These are phyloP conservation scores for Schoenoplectus tabernaemontani DNA, from an alignment of 202 grass and related monocot species.

Conservation along the genomic window DNA sequence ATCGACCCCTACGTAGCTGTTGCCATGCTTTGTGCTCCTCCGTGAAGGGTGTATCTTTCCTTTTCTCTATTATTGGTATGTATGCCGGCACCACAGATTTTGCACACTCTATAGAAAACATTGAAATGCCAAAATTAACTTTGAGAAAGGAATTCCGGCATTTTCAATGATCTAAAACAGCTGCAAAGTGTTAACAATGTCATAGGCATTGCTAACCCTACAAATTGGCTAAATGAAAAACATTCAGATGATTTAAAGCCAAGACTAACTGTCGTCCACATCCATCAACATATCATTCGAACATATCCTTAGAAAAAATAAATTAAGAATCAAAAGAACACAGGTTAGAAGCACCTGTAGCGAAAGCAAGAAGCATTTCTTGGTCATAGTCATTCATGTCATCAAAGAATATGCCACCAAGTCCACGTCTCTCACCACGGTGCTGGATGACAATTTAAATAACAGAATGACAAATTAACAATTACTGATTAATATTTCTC, in stretches of 20 bases:
- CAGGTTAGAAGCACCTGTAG: constrained; percentile 45
- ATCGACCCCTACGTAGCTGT: constrained; percentile 83
- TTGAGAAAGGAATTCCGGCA: background rate
- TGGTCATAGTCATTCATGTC: constrained; percentile 91
- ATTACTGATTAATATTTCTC: background rate
- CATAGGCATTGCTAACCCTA: background rate
- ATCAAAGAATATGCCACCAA: constrained; percentile 99
- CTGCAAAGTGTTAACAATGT: background rate
- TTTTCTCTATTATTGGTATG: constrained; percentile 74
- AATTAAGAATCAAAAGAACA: background rate
- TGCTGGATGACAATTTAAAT: constrained; percentile 45
- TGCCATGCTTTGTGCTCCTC: constrained; percentile 97
- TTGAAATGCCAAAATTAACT: background rate
- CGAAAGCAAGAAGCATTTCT: constrained; percentile 93
- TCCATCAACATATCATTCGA: background rate
- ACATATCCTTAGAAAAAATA: background rate
- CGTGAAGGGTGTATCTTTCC: constrained; percentile 77
- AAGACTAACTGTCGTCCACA: background rate
- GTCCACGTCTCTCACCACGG: constrained; percentile 71
- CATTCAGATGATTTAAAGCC: background rate
- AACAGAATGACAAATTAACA: background rate
- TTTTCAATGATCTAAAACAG: background rate
- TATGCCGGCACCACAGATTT: constrained; percentile 88
- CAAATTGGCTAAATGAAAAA: background rate
- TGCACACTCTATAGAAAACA: constrained; percentile 55